These are phyloP conservation scores for Trichoderma brevicompactum DNA, from an alignment of 2,329 filamentous ascomycete species.

Conservation along the genomic window DNA sequence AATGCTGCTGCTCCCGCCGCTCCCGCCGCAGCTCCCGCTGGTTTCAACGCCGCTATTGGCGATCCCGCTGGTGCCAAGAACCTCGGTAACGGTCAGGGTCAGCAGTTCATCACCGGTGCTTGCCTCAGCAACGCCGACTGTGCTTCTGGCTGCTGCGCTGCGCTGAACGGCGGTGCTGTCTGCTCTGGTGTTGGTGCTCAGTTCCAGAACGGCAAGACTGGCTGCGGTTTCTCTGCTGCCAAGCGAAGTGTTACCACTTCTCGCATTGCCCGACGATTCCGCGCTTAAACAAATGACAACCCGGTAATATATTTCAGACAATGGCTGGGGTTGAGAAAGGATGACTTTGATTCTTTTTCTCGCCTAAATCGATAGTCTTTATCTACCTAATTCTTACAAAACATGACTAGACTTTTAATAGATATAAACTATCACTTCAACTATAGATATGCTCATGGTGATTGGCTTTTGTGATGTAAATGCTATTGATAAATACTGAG, in stretches of 20 bases:
- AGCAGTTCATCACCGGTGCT: constrained; percentile 39
- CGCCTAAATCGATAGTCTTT: constrained; percentile 16
- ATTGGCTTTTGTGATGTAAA: neutral
- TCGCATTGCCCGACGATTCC: constrained; percentile 13
- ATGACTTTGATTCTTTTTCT: constrained; percentile 8
- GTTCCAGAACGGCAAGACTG: constrained; percentile 41
- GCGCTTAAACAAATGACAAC: constrained; percentile 10
- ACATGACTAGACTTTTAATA: constrained; percentile 18
- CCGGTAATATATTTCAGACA: neutral
- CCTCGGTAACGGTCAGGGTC: constrained; percentile 35
- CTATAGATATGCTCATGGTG: neutral
- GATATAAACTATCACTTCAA: constrained; percentile 18
- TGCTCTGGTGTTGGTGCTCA: constrained; percentile 36
- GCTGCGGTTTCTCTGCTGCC: constrained; percentile 38
- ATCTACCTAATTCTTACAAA: constrained; percentile 23
- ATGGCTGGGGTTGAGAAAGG: constrained; percentile 4
- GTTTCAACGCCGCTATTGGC: constrained; percentile 30
- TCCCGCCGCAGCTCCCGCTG: constrained; percentile 29
- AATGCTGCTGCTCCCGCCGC: constrained; percentile 28
- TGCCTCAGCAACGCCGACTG: constrained; percentile 38
- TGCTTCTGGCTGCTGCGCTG: constrained; percentile 40
- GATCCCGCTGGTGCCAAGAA: constrained; percentile 34
- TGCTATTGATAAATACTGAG: neutral
- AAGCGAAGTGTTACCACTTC: constrained; percentile 23
- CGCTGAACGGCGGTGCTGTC: constrained; percentile 17